phyloP scores from a whole-genome alignment of 805 yeast genomes.

The Monosporozyma servazzii region DNA sequence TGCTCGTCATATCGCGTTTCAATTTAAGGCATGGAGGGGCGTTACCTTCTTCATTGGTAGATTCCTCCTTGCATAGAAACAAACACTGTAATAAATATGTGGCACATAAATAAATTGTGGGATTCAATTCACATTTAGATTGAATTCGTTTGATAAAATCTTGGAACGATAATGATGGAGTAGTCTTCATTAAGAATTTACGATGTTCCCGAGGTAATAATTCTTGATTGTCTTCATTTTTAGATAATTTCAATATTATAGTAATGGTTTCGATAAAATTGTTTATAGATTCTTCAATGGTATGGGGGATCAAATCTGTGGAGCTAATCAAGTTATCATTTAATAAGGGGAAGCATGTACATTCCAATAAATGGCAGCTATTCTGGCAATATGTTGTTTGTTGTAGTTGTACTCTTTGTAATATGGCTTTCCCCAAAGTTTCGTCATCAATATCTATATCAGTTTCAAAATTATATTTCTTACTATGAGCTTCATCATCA shows the following conservation, averaged over 20 bases:
- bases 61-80: constrained; percentile 7
- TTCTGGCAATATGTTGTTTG: not conserved
- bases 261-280: constrained; percentile 3
- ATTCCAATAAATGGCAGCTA: not conserved
- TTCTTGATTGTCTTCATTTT: not conserved
- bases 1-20: constrained; percentile 27
- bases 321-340: not conserved
- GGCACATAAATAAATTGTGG: constrained; percentile 22
- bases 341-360: not conserved
- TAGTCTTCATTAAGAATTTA: constrained; percentile 23
- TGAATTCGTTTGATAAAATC: constrained; percentile 23
- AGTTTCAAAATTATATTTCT: not conserved
- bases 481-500: not conserved
- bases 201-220: not conserved
- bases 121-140: constrained; percentile 23
- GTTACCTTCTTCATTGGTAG: constrained; percentile 5
- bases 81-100: constrained; percentile 19
- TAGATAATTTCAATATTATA: not conserved
- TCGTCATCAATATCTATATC: constrained; percentile 2
- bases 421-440: constrained; percentile 9
- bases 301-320: not conserved
- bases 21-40: constrained; percentile 4
- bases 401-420: constrained; percentile 9
- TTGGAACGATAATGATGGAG: constrained; percentile 19
- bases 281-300: constrained; percentile 3